phyloP scores from a whole-genome alignment of 441 rosid genomes.

The Populus hybrid region DNA sequence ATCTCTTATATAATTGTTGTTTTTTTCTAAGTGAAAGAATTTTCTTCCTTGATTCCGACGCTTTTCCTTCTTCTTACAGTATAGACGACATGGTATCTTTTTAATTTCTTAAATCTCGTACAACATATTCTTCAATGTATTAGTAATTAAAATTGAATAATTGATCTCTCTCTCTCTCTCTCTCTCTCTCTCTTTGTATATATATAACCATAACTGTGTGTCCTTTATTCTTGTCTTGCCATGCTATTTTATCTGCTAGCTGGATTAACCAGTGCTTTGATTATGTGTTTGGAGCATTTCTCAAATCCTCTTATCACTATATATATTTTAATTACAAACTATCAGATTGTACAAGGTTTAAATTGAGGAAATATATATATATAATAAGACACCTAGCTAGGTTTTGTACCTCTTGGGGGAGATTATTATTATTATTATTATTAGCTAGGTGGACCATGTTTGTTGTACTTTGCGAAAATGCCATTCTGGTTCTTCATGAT shows the following conservation, averaged over 20 bases:
- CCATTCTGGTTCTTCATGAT: constrained; percentile 32
- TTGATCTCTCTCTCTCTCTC: too few relatives aligned
- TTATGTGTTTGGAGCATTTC: not conserved
- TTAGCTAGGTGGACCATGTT: constrained; percentile 30
- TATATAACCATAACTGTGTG: not conserved
- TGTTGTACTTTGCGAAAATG: constrained; percentile 29
- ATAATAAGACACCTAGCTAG: constrained; percentile 12
- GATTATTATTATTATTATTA: constrained; percentile 6
- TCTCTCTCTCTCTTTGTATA: too few relatives aligned
- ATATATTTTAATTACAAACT: not conserved
- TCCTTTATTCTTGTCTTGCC: not conserved
- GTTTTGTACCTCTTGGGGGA: constrained; percentile 19
- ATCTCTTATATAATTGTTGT: not conserved
- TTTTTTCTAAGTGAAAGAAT: too few relatives aligned
- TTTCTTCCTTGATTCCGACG: too few relatives aligned
- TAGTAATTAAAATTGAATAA: too few relatives aligned
- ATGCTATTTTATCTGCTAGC: not conserved
- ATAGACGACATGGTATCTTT: too few relatives aligned
- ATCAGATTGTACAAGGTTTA: constrained; percentile 21
- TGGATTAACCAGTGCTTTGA: not conserved
- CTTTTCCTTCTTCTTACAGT: too few relatives aligned
- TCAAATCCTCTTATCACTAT: not conserved
- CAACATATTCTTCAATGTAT: too few relatives aligned
- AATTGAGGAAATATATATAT: not conserved
- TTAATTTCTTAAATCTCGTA: too few relatives aligned